These are phyloP conservation scores for Fusarium devonianum DNA, from an alignment of 2,329 filamentous ascomycete species.

Conservation along the genomic window DNA sequence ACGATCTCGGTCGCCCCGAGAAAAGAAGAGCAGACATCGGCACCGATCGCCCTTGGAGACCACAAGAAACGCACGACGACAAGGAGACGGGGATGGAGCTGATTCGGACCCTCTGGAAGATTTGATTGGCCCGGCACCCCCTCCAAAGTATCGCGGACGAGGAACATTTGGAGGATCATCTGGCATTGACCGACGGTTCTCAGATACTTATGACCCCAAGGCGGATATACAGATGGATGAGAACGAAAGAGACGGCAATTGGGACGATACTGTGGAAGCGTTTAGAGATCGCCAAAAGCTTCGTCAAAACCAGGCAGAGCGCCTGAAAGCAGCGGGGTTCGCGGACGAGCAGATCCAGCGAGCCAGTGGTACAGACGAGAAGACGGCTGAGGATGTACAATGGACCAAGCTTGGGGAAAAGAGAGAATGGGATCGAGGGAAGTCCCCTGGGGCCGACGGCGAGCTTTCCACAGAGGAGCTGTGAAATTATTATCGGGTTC, in stretches of 20 bases:
- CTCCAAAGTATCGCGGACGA: constrained; percentile 66
- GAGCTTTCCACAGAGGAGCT: constrained; percentile 14
- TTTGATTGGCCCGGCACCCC: constrained; percentile 77
- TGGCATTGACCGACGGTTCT: constrained; percentile 83
- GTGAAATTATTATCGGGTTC: constrained; percentile 10
- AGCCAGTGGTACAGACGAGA: constrained; percentile 65
- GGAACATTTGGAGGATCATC: constrained; percentile 68
- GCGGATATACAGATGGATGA: constrained; percentile 62
- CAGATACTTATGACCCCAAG: constrained; percentile 66
- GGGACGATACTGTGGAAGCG: constrained; percentile 81
- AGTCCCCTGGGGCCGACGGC: constrained; percentile 43
- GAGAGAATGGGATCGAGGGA: constrained; percentile 67
- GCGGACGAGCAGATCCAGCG: constrained; percentile 72
- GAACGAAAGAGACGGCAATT: constrained; percentile 65
- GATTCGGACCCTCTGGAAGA: constrained; percentile 77
- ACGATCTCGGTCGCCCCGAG: constrained; percentile 45
- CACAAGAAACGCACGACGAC: constrained; percentile 20
- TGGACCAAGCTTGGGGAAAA: constrained; percentile 76
- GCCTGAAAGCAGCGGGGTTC: constrained; percentile 80
- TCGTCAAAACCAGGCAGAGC: constrained; percentile 76
- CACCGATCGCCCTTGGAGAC: constrained; percentile 42
- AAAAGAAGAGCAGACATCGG: constrained; percentile 43
- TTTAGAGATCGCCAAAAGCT: constrained; percentile 81
- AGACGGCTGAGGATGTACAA: constrained; percentile 69
- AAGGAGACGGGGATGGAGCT: constrained; percentile 21